These are phyloP conservation scores for Boletus edulis DNA, from an alignment of 768 basidiomycete species.

Conservation along the genomic window DNA sequence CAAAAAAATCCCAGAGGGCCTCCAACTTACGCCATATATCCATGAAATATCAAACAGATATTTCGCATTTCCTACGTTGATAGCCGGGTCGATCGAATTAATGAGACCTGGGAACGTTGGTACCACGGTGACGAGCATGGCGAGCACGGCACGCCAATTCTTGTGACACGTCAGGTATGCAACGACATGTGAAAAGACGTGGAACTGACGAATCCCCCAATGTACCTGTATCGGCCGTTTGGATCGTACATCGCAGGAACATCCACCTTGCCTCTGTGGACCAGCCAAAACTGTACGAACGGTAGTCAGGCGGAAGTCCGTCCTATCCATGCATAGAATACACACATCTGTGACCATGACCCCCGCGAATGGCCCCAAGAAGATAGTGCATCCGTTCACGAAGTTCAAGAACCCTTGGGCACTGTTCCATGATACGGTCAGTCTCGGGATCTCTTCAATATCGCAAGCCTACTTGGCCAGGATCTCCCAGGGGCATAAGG, in stretches of 20 bases:
- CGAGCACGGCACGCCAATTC: conserved; percentile 80
- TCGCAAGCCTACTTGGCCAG: conserved; percentile 39
- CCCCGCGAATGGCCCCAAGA: conserved; percentile 82
- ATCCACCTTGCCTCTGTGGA: conserved; percentile 69
- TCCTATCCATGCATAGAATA: not conserved
- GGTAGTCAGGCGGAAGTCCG: not conserved
- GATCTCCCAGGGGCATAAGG: conserved; percentile 85
- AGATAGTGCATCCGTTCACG: conserved; percentile 83
- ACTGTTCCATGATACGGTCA: conserved; percentile 9
- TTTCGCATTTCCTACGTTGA: conserved; percentile 58
- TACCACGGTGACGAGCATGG: conserved; percentile 63
- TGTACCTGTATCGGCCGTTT: conserved; percentile 76
- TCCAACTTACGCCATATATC: conserved; percentile 66
- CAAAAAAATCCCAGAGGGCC: not conserved
- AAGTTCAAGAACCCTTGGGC: conserved; percentile 72
- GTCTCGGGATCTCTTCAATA: not conserved
- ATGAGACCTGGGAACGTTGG: conserved; percentile 78
- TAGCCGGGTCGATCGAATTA: conserved; percentile 63
- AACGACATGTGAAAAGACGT: not conserved
- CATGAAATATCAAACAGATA: conserved; percentile 72
- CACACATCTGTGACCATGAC: conserved; percentile 62
- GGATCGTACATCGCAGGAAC: conserved; percentile 85
- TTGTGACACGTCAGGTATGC: conserved; percentile 24
- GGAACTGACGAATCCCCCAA: conserved; percentile 57
- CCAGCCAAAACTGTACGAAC: conserved; percentile 64